Evolutionary conservation across 768 basidiomycete genomes (phyloP), one percentile per base, ranked within the genome.

Genomic region (Artomyces pyxidatus): DNA sequence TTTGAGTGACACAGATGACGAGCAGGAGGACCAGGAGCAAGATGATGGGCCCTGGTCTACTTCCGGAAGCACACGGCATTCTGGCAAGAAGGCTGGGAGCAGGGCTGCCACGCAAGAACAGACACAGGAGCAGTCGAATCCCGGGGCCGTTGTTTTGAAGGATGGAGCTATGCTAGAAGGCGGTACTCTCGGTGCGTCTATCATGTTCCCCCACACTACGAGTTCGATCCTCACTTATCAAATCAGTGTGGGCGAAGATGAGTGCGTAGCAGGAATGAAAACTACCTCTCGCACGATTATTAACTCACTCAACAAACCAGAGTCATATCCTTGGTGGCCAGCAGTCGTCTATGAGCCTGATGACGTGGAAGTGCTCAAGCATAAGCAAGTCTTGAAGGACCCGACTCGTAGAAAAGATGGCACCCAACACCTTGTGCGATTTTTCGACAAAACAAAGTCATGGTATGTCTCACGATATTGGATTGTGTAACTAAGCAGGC

Each of bases 271-370:
- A 52, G 80, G 65, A 19, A 23, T 37, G 44, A 37, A 16, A 39
- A 17, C 48, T 28, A 28, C n/a, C 47, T 42, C 38, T 37, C 41
- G 46, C 42, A 42, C 21, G 35, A 17, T 17, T 23, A 51, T 11
- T 19, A 40, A 11, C 22, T 21, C 11, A 22, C 29, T 25, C 35
- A 56, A 42, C 44, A 41, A 43, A 8, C 11, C 42, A 89, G 88
- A 70, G 29, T 76, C 81, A 0, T 93, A 72, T 58, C 92, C 92
- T 1, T 94, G 83, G 82, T 95, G 86, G 83, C 88, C 92, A 35
- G 92, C 83, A 8, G 80, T 87, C 8, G 75, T 93, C 14, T 83
- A 74, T 45, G 79, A 82, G 22, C 73, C 76, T 8, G 77, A 81
- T 35, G 77, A 84, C 41, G 63, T 69, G 1, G 62, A 61, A 0